Base-by-base conservation (phyloP, 1,284 basidiomycete species). In the Ganoderma resinaceum region DNA sequence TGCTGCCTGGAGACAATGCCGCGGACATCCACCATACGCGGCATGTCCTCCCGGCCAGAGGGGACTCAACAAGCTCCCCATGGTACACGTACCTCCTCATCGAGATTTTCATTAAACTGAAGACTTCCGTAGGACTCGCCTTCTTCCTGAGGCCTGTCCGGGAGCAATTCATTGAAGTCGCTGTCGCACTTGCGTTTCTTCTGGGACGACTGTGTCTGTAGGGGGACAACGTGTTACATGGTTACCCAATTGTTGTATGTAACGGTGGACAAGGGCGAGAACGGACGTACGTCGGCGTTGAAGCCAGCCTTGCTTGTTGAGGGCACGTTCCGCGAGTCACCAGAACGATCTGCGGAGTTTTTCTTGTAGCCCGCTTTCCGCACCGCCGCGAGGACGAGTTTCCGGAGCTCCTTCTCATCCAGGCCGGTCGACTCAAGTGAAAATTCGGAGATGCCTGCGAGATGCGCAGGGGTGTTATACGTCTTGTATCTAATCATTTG, bases 81-180 rank as follows among this genome's bases (percentile, higher is more conserved):
- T 23, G 58, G 55, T 52, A 58, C 18, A 75, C 82, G 43, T 72
- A 91, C 91, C 79, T 89, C 82, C 76, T 93, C 92, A 71, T 93
- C 89, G 62, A 90, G 75, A 20, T 91, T 79, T 74, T 95, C 93
- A 52, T 87, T 84, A 72, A 95, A 95, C 40, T 92, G 88, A 49
- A 93, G 81, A 72, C 83, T 90, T 37, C 85, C 86, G 70, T 84
- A 81, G 26, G 75, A 70, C 55, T 83, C 80, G 14, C 82, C 84
- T 71, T 89, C 87, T 65, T 90, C 86, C 12, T 73, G 63, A 33
- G 85, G 82, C 31, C 78, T 81, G 64, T 82, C 81, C 4, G 91
- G 89, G n/a, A 94, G 78, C 65, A 88, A 85, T 67, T 89, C 87
- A 72, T 93, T 91, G 62, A 82, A 74, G 66, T 87, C 84, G 61